Conservation (phyloP, 2,329 filamentous ascomycete species). For the Curvularia eragrostidis region DNA sequence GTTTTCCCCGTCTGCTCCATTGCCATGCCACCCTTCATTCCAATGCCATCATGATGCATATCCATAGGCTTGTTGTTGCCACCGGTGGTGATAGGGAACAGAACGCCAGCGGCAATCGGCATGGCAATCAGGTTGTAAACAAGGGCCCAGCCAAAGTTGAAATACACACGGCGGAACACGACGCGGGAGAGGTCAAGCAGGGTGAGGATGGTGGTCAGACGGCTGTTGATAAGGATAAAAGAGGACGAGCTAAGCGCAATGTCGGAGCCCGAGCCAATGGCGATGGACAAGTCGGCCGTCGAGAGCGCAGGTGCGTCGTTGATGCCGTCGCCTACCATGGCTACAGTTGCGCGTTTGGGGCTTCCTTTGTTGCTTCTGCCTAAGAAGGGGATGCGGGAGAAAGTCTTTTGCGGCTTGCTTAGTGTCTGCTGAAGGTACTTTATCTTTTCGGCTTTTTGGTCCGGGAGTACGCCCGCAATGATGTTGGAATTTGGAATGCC, state of each 20-base stretch:
- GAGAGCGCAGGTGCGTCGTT: conserved; percentile 85
- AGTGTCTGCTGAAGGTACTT: conserved; percentile 54
- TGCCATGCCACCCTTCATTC: conserved; percentile 42
- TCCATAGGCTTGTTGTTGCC: conserved; percentile 54
- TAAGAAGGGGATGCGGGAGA: conserved; percentile 26
- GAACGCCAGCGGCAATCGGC: conserved; percentile 79
- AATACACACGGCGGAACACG: conserved; percentile 78
- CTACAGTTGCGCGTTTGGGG: conserved; percentile 64
- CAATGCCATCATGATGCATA: conserved; percentile 42
- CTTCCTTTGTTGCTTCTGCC: conserved; percentile 6
- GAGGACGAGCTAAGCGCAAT: conserved; percentile 82
- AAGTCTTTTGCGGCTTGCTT: conserved; percentile 26
- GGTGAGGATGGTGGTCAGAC: conserved; percentile 73
- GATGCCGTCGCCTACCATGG: conserved; percentile 86
- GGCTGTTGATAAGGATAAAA: conserved; percentile 78
- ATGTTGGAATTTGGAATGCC: conserved; percentile 78
- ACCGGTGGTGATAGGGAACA: conserved; percentile 67
- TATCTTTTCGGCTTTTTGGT: conserved; percentile 79
- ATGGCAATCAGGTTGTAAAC: conserved; percentile 81
- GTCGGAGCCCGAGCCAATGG: conserved; percentile 80
- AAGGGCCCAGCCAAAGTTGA: conserved; percentile 87
- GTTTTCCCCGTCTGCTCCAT: conserved; percentile 51
- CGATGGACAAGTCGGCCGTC: conserved; percentile 82
- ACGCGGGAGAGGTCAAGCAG: conserved; percentile 73
- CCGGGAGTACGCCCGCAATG: conserved; percentile 85